phyloP scores from a whole-genome alignment of 768 basidiomycete genomes.

The Pseudohyphozyma bogoriensis region DNA sequence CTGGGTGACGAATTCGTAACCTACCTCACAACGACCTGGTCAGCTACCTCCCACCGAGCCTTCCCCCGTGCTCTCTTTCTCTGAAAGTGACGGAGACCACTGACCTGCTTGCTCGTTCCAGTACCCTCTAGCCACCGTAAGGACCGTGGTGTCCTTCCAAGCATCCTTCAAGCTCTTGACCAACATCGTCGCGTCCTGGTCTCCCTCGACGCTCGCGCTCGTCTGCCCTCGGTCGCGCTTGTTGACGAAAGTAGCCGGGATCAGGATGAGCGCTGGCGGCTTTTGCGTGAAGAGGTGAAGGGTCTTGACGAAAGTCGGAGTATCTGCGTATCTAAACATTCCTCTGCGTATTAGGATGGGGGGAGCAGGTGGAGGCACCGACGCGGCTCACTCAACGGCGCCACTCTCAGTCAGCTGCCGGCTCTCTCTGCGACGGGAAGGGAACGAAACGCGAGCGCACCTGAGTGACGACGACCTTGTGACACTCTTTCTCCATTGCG shows the following conservation, averaged over 20 bases:
- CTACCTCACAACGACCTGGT: slow-evolving; percentile 37
- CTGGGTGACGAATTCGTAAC: slow-evolving; percentile 66
- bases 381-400: neutral
- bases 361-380: neutral
- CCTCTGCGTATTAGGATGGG: too few species aligned
- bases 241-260: slow-evolving; percentile 57
- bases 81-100: neutral
- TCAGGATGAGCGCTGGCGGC: slow-evolving; percentile 57
- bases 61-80: too few species aligned
- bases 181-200: slow-evolving; percentile 47
- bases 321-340: slow-evolving; percentile 79
- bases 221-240: slow-evolving; percentile 29
- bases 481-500: slow-evolving; percentile 69
- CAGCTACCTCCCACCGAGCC: neutral
- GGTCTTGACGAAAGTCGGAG: slow-evolving; percentile 79
- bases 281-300: slow-evolving; percentile 76
- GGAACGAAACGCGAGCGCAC: slow-evolving; percentile 38
- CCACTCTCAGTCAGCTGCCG: neutral
- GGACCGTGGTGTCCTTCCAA: slow-evolving; percentile 57
- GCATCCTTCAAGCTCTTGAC: slow-evolving; percentile 65
- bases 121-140: slow-evolving; percentile 63
- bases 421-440: neutral
- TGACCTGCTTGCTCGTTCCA: slow-evolving; percentile 76
- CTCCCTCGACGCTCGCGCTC: neutral
- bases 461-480: slow-evolving; percentile 65